Evolutionary conservation across 2,329 filamentous ascomycete genomes (phyloP).

Genomic region (Nemania sp.): DNA sequence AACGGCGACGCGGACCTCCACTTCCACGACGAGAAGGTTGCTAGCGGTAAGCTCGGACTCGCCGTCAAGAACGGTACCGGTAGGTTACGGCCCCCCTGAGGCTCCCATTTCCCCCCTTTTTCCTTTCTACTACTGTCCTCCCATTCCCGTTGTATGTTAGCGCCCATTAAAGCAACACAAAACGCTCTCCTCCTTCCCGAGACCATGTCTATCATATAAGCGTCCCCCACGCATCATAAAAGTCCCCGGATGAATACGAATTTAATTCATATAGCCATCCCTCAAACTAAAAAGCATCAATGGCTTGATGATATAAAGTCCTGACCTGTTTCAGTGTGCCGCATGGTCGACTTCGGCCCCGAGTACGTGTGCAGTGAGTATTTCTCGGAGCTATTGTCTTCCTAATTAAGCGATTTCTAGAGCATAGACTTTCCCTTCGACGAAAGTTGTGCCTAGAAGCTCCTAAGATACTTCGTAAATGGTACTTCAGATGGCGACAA

Average conservation of each 20-base stretch:
- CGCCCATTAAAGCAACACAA: not conserved
- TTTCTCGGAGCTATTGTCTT: too few species aligned
- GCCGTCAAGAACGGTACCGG: conserved; percentile 48
- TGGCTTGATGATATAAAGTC: not conserved
- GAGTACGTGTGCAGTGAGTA: conserved; percentile 53
- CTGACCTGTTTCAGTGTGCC: conserved; percentile 49
- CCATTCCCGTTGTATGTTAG: not conserved
- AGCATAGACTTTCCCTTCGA: too few species aligned
- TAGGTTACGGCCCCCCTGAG: not conserved
- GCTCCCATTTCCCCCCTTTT: not conserved
- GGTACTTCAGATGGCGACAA: too few species aligned
- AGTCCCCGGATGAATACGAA: not conserved
- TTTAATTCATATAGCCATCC: not conserved
- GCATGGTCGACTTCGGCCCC: conserved; percentile 63
- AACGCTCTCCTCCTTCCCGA: not conserved
- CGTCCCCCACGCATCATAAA: too few species aligned
- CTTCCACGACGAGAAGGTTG: conserved; percentile 52
- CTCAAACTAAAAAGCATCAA: not conserved
- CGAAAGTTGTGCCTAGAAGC: too few species aligned
- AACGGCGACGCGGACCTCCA: conserved; percentile 56
- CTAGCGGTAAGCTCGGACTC: conserved; percentile 55
- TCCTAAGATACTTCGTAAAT: too few species aligned
- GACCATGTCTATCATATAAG: too few species aligned
- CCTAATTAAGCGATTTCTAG: too few species aligned
- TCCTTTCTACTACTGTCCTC: not conserved